Base-by-base conservation (phyloP, 805 yeast species). In the Nakazawaea pomicola region DNA sequence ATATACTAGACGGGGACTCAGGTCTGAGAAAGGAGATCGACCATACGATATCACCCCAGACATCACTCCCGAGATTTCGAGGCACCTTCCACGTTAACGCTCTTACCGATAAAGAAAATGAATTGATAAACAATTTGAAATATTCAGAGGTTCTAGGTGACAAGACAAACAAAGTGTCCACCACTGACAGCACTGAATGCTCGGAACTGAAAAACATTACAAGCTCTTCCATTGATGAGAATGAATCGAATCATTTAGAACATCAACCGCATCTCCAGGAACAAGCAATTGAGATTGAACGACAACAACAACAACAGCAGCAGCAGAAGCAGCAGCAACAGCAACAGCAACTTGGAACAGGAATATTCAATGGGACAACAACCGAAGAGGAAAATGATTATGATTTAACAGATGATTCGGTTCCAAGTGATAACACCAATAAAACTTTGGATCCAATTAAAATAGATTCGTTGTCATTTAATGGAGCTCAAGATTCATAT, bases 41-140 rank as follows among this genome's bases (percentile, higher is more conserved):
- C 11, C 28, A 18, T 3, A 19, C 35, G 8, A 11, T 30, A 11
- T 29, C 40, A 30, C 41, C 41, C 4, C 41, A 38, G 36, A 57
- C 53, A 3, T 48, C 56, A 11, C 48, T 69, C 14, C 78, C 77
- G 6, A 55, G 77, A 21, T 57, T 65, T 47, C 70, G 74, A 1
- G 78, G 70, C 2, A 64, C 74, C 0, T 54, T 65, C 41, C 39
- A 46, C 31, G 46, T 46, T 4, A 42, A 30, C 18, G 48, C 44
- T 14, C 32, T 46, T 3, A 40, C 48, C 11, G 14, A 24, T 16
- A 38, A 35, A 17, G 40, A 35, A 23, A 30, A 35, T 18, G 43
- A 43, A 28, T 24, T 36, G 36, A 33, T 36, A 15, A 39, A 43
- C 19, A 35, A 30, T 10, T 39, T 34, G 34, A 34, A 40, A 17